Evolutionary conservation across 306 rosid species (phyloP), one percentile per base, ranked within the genome.

Genomic region (Medicago ruthenica): DNA sequence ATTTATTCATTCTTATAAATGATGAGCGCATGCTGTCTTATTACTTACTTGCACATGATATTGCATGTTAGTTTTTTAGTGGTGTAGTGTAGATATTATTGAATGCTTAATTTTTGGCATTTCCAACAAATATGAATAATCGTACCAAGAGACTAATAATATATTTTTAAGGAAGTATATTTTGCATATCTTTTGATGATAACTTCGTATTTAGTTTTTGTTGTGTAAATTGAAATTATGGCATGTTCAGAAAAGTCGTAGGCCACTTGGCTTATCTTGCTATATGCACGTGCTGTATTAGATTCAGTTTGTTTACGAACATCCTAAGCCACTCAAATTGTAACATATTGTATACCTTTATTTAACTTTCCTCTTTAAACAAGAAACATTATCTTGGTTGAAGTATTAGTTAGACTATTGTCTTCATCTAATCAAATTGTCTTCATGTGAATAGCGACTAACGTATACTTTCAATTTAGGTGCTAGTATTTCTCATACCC

Each of bases 401-500:
- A 67, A 73, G 80, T 17, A 13, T 76, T 58, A 24, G 65, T 76
- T 58, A 24, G 65, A 51, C 79, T 67, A 31, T 65, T 39, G 55
- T 71, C 64, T 17, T 18, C 1, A 9, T 54, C 18, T 54, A 24
- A 54, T 18, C 22, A 54, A 54, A 54, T 60, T 54, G 48, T 71
- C 59, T 75, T 36, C 6, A 16, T 67, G 70, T 57, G 70, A 70
- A 63, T 45, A 55, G 31, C 74, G 61, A 31, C 61, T 18, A 31
- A 80, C 60, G 63, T 65, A 8, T 67, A 58, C 67, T 83, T 78
- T 80, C 73, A 66, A 85, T 59, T 15, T 74, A 94, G 98, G 98
- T 79, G 97, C 95, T 74, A 61, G 60, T 67, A 72, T 86, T 66
- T 84, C 79, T 72, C 70, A 54, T 74, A 76, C 72, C 78, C 76